A percentile compares a stretch with the other conserved stretches of the same genome.
These are phyloP conservation scores for Aegilops bicornis DNA, from an alignment of 176 grass and related monocot species.

Conservation along the genomic window DNA sequence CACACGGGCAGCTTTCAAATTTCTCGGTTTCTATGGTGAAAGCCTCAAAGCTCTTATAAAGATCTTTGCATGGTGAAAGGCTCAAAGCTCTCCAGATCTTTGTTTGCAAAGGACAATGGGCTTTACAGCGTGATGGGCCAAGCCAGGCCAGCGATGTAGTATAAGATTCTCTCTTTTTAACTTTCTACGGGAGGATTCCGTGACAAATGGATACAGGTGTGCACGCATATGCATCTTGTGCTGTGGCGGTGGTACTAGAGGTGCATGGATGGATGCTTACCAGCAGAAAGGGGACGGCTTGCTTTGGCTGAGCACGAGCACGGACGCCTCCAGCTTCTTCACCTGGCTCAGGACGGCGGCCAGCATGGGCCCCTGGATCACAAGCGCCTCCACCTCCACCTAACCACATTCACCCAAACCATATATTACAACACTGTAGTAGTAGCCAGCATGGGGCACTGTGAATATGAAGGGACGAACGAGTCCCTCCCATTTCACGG, in stretches of 20 bases:
- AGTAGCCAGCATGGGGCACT: constrained; percentile 8
- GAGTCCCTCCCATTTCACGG: constrained; percentile 1
- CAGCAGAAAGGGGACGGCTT: constrained; percentile 71
- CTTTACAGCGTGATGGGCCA: background rate
- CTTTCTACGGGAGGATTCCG: background rate
- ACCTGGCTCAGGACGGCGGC: constrained; percentile 73
- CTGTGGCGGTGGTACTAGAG: background rate
- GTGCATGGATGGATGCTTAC: constrained; percentile 32
- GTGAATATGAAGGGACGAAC: constrained; percentile 10
- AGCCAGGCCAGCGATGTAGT: constrained; percentile 37
- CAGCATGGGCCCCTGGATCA: constrained; percentile 75
- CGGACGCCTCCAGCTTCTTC: constrained; percentile 84
- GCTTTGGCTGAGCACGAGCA: constrained; percentile 70
- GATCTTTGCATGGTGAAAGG: too few relatives aligned
- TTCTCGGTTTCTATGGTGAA: background rate
- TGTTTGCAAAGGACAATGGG: background rate
- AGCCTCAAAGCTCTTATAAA: too few relatives aligned
- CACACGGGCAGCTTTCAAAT: too few relatives aligned
- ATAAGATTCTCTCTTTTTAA: constrained; percentile 15
- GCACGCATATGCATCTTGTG: constrained; percentile 9
- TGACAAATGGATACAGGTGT: constrained; percentile 12
- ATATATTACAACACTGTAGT: constrained; percentile 1
- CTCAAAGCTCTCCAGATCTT: too few relatives aligned
- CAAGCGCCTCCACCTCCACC: constrained; percentile 84
- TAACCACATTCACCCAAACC: constrained; percentile 24